Evolutionary conservation across 2,329 filamentous ascomycete genomes (phyloP).

Genomic region (Clarireedia hainanense): DNA sequence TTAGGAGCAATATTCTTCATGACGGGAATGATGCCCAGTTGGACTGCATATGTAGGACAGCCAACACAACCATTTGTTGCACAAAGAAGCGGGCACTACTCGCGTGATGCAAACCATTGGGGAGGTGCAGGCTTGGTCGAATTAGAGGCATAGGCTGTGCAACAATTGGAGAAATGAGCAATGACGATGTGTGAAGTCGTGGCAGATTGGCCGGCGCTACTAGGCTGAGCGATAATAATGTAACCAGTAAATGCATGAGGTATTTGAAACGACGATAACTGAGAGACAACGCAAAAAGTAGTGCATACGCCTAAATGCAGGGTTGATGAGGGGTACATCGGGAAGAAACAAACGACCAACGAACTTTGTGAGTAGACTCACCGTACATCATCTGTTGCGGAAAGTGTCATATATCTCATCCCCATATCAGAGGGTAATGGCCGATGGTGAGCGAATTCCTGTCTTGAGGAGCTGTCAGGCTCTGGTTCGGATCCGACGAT

Average conservation of each 20-base stretch:
- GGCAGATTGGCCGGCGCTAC: constrained; percentile 18
- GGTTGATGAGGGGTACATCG: constrained; percentile 13
- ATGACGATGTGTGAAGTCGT: constrained; percentile 21
- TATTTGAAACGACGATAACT: constrained; percentile 11
- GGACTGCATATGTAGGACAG: constrained; percentile 24
- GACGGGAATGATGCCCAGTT: constrained; percentile 21
- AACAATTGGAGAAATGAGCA: constrained; percentile 17
- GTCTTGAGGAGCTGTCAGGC: constrained; percentile 29
- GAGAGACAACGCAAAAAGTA: constrained; percentile 7
- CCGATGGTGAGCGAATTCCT: constrained; percentile 24
- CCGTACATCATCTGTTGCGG: constrained; percentile 30
- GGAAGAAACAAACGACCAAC: constrained; percentile 23
- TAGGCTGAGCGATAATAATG: constrained; percentile 6
- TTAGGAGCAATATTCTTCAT: constrained; percentile 10
- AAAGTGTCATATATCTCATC: constrained; percentile 28
- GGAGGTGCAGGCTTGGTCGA: constrained; percentile 17
- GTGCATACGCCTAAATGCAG: constrained; percentile 24
- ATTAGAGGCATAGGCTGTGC: constrained; percentile 26
- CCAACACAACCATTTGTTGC: constrained; percentile 23
- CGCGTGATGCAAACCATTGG: constrained; percentile 25
- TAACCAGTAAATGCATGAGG: constrained; percentile 12
- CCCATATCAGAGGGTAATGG: constrained; percentile 29
- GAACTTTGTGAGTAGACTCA: constrained; percentile 19
- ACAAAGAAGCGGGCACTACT: constrained; percentile 23
- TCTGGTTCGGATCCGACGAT: constrained; percentile 28